A percentile compares a stretch with the other conserved stretches of the same genome.
Evolutionary conservation across 2,329 filamentous ascomycete species (phyloP).

Genomic region (Byssoonygena ceratinophila): DNA sequence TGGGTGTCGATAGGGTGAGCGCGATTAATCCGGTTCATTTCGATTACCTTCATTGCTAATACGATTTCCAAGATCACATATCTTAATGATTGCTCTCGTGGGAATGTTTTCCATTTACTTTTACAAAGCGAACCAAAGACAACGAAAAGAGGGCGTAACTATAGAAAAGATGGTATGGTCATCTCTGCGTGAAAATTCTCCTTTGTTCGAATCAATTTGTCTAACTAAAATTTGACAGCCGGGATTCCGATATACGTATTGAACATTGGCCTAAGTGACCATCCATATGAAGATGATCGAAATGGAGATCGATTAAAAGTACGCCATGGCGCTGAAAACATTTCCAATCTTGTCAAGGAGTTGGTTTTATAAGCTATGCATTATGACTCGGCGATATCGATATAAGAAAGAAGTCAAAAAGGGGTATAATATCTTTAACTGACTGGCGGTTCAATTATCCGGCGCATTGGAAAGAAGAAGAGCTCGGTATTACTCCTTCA

Average conservation of each 20-base stretch:
- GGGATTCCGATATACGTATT: constrained; percentile 30
- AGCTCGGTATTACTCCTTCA: neutral
- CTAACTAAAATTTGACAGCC: constrained; percentile 16
- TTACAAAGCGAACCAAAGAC: constrained; percentile 41
- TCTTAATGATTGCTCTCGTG: constrained; percentile 48
- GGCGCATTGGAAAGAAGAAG: neutral
- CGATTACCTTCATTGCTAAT: neutral
- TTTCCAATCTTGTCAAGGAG: no score
- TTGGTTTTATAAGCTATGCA: no score
- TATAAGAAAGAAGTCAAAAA: neutral
- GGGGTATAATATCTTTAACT: constrained; percentile 2
- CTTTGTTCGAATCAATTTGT: neutral
- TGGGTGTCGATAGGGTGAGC: constrained; percentile 53
- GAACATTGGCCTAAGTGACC: constrained; percentile 4
- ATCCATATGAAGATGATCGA: no score
- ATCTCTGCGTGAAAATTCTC: neutral
- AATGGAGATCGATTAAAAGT: no score
- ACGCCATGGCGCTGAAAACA: no score
- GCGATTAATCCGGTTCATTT: neutral
- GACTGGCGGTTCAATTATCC: neutral
- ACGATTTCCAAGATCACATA: constrained; percentile 39
- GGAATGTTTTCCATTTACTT: constrained; percentile 45
- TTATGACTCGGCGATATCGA: no score
- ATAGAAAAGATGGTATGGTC: constrained; percentile 39
- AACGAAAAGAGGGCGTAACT: constrained; percentile 38